Evolutionary conservation across 768 basidiomycete species (phyloP).

Genomic region (Piloderma croceum): DNA sequence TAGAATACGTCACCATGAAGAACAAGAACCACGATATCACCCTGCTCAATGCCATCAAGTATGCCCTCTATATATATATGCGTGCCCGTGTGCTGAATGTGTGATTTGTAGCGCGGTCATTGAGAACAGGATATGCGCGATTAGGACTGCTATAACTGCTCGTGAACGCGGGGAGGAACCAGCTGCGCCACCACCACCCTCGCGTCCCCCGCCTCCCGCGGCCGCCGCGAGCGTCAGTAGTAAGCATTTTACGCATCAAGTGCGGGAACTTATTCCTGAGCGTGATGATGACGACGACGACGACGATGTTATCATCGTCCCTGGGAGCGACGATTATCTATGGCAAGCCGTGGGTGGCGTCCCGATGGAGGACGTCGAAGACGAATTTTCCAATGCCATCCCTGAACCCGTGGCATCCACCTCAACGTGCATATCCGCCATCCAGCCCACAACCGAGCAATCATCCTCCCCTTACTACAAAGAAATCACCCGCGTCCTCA

Average conservation of each 20-base stretch:
- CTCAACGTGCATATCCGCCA: too few relatives aligned
- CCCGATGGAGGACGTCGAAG: slow-evolving; percentile 24
- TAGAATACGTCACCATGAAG: slow-evolving; percentile 18
- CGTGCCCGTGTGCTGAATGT: too few relatives aligned
- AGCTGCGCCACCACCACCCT: background rate
- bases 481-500: slow-evolving; percentile 54
- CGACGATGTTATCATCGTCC: slow-evolving; percentile 33
- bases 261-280: slow-evolving; percentile 17
- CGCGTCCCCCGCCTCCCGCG: background rate
- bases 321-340: too few relatives aligned
- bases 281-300: slow-evolving; percentile 47
- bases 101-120: too few relatives aligned
- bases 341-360: too few relatives aligned
- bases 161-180: too few relatives aligned
- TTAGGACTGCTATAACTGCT: too few relatives aligned
- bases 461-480: slow-evolving; percentile 27
- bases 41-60: slow-evolving; percentile 39
- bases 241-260: too few relatives aligned
- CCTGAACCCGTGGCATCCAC: slow-evolving; percentile 11
- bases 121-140: too few relatives aligned
- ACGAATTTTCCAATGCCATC: slow-evolving; percentile 15
- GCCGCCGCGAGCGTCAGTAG: too few relatives aligned
- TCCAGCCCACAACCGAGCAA: too few relatives aligned
- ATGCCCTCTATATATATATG: slow-evolving; percentile 3
- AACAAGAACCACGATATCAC: slow-evolving; percentile 30